A percentile compares a stretch with the other conserved stretches of the same genome.
Evolutionary conservation across 164 flowering plant species (phyloP).

Genomic region (Paratinospora sagittata): DNA sequence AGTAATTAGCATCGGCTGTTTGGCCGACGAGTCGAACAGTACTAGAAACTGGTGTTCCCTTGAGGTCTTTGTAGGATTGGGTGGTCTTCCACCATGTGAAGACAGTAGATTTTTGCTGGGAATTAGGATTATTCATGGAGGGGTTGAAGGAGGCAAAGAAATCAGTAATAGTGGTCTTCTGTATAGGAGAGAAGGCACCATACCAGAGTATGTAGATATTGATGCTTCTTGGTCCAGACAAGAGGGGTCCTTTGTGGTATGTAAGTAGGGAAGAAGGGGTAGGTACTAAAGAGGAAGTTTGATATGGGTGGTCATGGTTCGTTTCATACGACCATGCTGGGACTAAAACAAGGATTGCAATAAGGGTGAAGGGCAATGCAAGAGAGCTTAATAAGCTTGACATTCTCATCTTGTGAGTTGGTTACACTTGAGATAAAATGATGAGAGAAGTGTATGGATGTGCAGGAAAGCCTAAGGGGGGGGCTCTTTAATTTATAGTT

Average conservation of each 20-base stretch:
- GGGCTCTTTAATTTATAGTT: conserved; percentile 12
- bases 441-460: neutral
- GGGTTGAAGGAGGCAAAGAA: conserved; percentile 27
- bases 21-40: conserved; percentile 17
- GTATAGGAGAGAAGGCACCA: conserved; percentile 23
- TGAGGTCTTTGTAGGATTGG: conserved; percentile 20
- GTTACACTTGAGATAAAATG: neutral
- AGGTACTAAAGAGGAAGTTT: conserved; percentile 15
- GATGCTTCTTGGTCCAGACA: conserved; percentile 19
- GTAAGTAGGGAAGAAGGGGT: conserved; percentile 15
- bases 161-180: conserved; percentile 18
- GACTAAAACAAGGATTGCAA: conserved; percentile 10
- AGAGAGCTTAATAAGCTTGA: conserved; percentile 6
- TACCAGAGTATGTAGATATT: conserved; percentile 31
- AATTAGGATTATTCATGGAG: conserved; percentile 6
- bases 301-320: conserved; percentile 1
- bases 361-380: conserved; percentile 9
- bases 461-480: neutral
- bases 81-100: conserved; percentile 28
- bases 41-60: conserved; percentile 17
- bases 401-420: conserved; percentile 10
- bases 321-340: conserved; percentile 14
- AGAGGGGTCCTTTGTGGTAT: conserved; percentile 33
- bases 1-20: conserved; percentile 11
- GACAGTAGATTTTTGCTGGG: conserved; percentile 12